phyloP scores from a whole-genome alignment of 768 basidiomycete species.

The Pholiota molesta region DNA sequence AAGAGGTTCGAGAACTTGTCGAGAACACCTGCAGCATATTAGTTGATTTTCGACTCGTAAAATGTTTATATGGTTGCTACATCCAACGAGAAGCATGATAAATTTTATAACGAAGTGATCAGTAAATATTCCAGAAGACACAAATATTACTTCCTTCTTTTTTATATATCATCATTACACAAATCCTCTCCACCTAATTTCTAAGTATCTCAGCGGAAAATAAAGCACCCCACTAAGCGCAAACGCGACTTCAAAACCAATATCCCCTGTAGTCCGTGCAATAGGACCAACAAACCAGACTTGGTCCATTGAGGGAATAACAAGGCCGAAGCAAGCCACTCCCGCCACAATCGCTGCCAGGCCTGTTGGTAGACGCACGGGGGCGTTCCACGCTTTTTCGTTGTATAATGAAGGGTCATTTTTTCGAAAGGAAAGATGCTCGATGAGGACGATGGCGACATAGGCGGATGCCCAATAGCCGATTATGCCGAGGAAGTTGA shows the following conservation, averaged over 20 bases:
- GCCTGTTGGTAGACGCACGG: conserved; percentile 63
- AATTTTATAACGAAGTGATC: no score
- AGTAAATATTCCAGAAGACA: no score
- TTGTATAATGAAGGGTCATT: conserved; percentile 58
- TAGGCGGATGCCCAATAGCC: conserved; percentile 72
- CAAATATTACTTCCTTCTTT: no score
- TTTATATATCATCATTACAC: conserved; percentile 6
- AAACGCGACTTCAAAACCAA: conserved; percentile 82
- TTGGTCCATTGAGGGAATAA: conserved; percentile 74
- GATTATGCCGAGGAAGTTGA: conserved; percentile 75
- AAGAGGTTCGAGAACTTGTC: no score
- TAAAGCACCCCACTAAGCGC: conserved; percentile 56
- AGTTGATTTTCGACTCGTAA: no score
- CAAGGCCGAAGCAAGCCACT: conserved; percentile 54
- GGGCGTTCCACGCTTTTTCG: conserved; percentile 56
- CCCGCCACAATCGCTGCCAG: conserved; percentile 63
- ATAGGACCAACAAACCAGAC: conserved; percentile 81
- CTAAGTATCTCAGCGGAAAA: conserved; percentile 54
- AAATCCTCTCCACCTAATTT: conserved; percentile 35
- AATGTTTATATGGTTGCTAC: no score
- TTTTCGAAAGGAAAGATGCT: conserved; percentile 70
- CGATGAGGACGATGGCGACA: conserved; percentile 61
- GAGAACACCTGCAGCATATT: no score
- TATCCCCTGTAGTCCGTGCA: conserved; percentile 69
- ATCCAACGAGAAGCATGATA: no score